Evolutionary conservation across 1,284 basidiomycete genomes (phyloP).

Genomic region (Irpex sp.): DNA sequence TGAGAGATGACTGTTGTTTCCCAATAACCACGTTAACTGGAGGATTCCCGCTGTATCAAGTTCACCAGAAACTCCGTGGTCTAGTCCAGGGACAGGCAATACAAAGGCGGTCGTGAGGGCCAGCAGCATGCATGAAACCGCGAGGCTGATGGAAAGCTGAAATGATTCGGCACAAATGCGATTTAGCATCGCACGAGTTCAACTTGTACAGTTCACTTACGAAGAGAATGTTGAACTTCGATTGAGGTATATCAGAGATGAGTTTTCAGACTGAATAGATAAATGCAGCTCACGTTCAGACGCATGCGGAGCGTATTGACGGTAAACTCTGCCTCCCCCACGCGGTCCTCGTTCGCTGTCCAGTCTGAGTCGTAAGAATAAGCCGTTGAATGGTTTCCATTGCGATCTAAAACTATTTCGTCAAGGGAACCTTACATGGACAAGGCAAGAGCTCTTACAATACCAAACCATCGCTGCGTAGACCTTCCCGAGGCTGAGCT

Average conservation of each 20-base stretch:
- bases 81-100: not conserved
- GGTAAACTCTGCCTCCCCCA: too few relatives aligned
- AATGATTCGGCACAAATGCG: not conserved
- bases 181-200: not conserved
- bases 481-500: not conserved
- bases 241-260: too few relatives aligned
- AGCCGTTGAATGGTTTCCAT: not conserved
- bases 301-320: not conserved
- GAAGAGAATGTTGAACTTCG: not conserved
- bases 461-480: slow-evolving; percentile 3
- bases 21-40: slow-evolving; percentile 3
- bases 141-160: not conserved
- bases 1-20: not conserved
- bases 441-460: not conserved
- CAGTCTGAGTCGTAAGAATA: too few relatives aligned
- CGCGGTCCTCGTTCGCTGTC: too few relatives aligned
- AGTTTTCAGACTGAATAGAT: not conserved
- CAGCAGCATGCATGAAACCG: not conserved
- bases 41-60: not conserved
- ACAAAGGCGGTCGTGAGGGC: not conserved
- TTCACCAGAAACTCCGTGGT: not conserved
- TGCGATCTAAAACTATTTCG: too few relatives aligned
- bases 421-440: too few relatives aligned
- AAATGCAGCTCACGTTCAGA: not conserved
- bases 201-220: not conserved